Conservation (phyloP, 176 grass and related monocot genomes). For the Rhynchospora breviuscula region DNA sequence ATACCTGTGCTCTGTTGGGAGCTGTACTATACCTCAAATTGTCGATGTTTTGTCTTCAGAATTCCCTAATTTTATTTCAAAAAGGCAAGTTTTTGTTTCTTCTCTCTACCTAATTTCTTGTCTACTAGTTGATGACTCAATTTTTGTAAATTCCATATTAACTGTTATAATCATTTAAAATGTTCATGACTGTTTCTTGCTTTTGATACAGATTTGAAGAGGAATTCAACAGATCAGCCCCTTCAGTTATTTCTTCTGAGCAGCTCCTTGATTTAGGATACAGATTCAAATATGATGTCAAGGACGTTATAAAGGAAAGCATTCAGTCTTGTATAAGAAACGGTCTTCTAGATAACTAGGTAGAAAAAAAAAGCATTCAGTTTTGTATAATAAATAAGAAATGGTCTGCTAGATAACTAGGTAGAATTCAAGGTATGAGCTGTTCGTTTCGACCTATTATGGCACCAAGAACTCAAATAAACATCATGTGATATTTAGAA, state of each 20-base stretch:
- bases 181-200: not conserved
- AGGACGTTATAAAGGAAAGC: constrained; percentile 39
- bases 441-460: not conserved
- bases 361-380: constrained; percentile 30
- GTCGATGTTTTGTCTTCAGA: constrained; percentile 32
- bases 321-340: constrained; percentile 33
- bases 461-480: not conserved
- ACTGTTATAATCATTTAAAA: not conserved
- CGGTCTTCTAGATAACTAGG: constrained; percentile 30
- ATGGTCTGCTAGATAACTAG: constrained; percentile 32
- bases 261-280: constrained; percentile 55
- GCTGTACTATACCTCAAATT: constrained; percentile 30
- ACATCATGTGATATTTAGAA: not conserved
- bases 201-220: constrained; percentile 25
- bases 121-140: not conserved
- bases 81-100: constrained; percentile 24
- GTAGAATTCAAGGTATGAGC: not conserved
- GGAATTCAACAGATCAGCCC: constrained; percentile 25
- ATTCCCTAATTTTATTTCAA: constrained; percentile 20
- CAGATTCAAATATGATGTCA: constrained; percentile 33
- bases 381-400: constrained; percentile 24
- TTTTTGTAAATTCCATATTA: not conserved
- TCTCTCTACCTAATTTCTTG: not conserved
- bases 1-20: constrained; percentile 45
- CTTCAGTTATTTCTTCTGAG: constrained; percentile 49